Percentiles rank a stretch among this genome's conserved stretches.
These are phyloP conservation scores for Ogataea ramenticola DNA, from an alignment of 805 yeast species.

Conservation along the genomic window DNA sequence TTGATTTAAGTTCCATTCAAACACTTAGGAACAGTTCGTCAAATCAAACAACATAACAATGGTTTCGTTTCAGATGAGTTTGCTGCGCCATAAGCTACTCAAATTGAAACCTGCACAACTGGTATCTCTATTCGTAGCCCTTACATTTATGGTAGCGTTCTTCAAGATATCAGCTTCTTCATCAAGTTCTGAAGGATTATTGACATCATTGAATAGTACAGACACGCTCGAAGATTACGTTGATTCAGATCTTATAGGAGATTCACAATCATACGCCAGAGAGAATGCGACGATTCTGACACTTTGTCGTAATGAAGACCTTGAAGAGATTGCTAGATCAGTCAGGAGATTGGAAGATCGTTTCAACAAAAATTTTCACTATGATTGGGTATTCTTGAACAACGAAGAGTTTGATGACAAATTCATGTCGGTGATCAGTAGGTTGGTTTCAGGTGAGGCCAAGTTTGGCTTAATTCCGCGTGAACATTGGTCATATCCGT, in stretches of 20 bases:
- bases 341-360: conserved; percentile 71
- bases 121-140: background rate
- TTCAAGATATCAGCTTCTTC: background rate
- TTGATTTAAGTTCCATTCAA: too few relatives aligned
- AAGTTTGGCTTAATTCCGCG: conserved; percentile 66
- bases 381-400: conserved; percentile 91
- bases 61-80: background rate
- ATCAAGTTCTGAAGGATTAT: too few relatives aligned
- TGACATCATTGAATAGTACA: too few relatives aligned
- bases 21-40: too few relatives aligned
- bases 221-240: too few relatives aligned
- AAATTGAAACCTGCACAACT: background rate
- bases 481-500: conserved; percentile 87
- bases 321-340: conserved; percentile 49
- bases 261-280: conserved; percentile 6
- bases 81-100: background rate
- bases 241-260: too few relatives aligned
- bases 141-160: background rate
- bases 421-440: conserved; percentile 48
- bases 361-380: conserved; percentile 67
- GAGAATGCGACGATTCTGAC: conserved; percentile 52
- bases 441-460: conserved; percentile 57
- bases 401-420: conserved; percentile 69
- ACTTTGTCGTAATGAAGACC: conserved; percentile 63
- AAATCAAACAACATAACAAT: background rate